Evolutionary conservation across 768 basidiomycete species (phyloP), one percentile per base, ranked within the genome.

Genomic region (Suillus alpinus): DNA sequence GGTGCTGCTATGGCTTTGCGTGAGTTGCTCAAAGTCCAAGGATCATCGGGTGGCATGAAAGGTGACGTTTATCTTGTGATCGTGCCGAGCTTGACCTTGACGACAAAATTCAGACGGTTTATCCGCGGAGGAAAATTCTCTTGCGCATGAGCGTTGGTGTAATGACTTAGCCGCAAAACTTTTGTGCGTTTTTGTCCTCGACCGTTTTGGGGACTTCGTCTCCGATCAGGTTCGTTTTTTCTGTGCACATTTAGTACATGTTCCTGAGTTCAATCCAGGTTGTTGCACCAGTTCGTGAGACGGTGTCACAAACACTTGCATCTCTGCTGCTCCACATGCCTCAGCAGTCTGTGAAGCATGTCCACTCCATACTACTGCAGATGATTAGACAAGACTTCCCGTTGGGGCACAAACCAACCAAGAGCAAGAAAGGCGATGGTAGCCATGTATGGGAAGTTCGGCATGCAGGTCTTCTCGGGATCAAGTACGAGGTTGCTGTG

Each of bases 401-500:
- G 1, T 72, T 83, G 40, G 77, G 80, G 20, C 61, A 75, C 23
- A 78, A 73, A 61, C 65, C 69, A 39, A 68, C 66, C 49, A 61
- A 66, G 44, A 68, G 73, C 57, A 75, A 71, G 53, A 73, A 64
- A 78, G 71, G 69, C 52, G 78, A 66, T 77, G 75, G 66, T 49
- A 75, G 71, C 58, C 92, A 95, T 73, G 83, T 94, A 7, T 99
- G 97, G 97, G 94, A 98, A 75, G 90, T 99, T 55, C 83, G 96
- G 58, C 97, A 99, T 78, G 95, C 97, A n/a, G 97, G 97, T 32
- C 77, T 99, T 61, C 82, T 98, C 9, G 97, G 97, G 1, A 87
- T 99, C 73, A 98, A 98, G 78, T 98, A 98, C 72, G 93, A 98
- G 73, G 95, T 98, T 40, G 97, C 96, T 14, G 97, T 98, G 18